Conservation (phyloP, 768 basidiomycete species). For the Podaxis mareebaensis region DNA sequence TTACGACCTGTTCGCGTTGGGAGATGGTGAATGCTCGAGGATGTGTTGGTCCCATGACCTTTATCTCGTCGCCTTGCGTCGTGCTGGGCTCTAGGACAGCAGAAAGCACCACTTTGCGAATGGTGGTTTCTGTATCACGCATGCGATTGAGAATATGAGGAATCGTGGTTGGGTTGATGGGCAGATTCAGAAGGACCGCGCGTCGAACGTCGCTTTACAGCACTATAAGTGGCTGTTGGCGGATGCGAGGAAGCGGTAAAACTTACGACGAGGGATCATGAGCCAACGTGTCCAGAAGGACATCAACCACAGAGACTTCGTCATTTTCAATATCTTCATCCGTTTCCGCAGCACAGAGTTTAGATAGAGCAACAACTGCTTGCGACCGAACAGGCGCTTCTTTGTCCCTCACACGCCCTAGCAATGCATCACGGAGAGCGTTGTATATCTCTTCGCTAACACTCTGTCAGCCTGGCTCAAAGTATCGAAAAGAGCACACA, state of each 20-base stretch:
- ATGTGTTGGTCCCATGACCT: conserved; percentile 55
- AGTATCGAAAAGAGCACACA: conserved; percentile 37
- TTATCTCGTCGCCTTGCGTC: conserved; percentile 22
- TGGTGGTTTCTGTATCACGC: conserved; percentile 73
- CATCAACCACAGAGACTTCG: conserved; percentile 53
- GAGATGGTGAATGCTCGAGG: conserved; percentile 64
- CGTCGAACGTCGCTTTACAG: conserved; percentile 80
- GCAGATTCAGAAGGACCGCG: conserved; percentile 71
- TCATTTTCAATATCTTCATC: conserved; percentile 49
- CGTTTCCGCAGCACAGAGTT: conserved; percentile 73
- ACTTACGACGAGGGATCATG: conserved; percentile 79
- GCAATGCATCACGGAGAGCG: conserved; percentile 57
- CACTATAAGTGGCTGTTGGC: not conserved
- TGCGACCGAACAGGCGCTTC: conserved; percentile 77
- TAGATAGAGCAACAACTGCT: conserved; percentile 77
- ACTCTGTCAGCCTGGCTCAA: conserved; percentile 3
- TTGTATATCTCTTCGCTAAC: conserved; percentile 76
- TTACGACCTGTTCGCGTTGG: conserved; percentile 77
- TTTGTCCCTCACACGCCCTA: conserved; percentile 79
- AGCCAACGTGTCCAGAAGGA: conserved; percentile 66
- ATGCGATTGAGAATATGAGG: conserved; percentile 71
- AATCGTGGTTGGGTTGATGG: conserved; percentile 54
- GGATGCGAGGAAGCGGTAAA: not conserved
- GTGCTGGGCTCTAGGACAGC: conserved; percentile 49
- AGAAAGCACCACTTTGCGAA: conserved; percentile 75